These are phyloP conservation scores for Boletus sp. DNA, from an alignment of 1,284 basidiomycete species.

Conservation along the genomic window DNA sequence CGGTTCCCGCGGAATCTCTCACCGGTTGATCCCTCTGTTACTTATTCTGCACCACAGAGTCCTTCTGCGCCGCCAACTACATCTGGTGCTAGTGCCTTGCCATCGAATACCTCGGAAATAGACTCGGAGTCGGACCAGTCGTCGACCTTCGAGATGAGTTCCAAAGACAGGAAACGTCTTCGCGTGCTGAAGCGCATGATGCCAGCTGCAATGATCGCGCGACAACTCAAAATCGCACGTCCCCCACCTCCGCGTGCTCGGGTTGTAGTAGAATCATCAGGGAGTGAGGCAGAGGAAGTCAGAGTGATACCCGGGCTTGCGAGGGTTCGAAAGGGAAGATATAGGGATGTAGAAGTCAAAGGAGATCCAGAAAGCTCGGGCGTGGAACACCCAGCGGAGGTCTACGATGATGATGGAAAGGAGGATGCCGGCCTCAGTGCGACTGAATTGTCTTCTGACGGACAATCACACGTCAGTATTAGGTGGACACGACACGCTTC, in stretches of 20 bases:
- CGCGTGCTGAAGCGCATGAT: conserved; percentile 41
- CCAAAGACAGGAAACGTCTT: conserved; percentile 32
- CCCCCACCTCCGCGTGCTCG: conserved; percentile 15
- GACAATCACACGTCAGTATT: conserved; percentile 13
- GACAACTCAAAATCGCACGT: conserved; percentile 21
- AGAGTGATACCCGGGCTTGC: conserved; percentile 44
- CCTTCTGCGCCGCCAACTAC: conserved; percentile 20
- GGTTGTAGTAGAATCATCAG: conserved; percentile 17
- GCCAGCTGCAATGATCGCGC: conserved; percentile 42
- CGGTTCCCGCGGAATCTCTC: conserved; percentile 4
- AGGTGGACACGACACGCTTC: conserved; percentile 6
- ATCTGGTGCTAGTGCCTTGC: conserved; percentile 18
- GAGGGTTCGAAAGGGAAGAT: conserved; percentile 35
- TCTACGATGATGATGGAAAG: background rate
- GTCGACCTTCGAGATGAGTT: conserved; percentile 18
- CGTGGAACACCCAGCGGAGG: conserved; percentile 17
- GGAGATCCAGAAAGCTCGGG: conserved; percentile 51
- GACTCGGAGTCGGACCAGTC: conserved; percentile 20
- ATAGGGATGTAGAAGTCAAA: conserved; percentile 34
- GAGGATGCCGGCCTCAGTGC: background rate
- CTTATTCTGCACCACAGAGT: conserved; percentile 15
- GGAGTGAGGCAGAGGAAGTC: conserved; percentile 34
- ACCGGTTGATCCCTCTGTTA: conserved; percentile 1
- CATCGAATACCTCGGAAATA: conserved; percentile 15
- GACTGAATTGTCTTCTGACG: conserved; percentile 15